Evolutionary conservation across 208 protist genomes (phyloP), one percentile per base, ranked within the genome.

Genomic region (Endotrypanum monterogeii): DNA sequence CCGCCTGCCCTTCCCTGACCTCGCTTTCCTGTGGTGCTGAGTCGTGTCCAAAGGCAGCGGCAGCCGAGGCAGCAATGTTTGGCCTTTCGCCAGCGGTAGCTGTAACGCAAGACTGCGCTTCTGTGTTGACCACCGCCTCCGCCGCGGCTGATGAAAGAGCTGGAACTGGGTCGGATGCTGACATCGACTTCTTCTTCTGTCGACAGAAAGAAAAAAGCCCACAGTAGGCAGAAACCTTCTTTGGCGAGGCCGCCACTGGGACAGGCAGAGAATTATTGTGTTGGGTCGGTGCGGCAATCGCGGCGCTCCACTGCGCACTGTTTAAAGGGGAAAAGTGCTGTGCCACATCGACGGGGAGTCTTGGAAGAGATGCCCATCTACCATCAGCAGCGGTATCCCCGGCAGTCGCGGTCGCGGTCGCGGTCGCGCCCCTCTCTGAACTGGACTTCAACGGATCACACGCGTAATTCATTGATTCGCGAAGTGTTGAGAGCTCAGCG

Each of bases 1-100:
- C 37, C 25, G 8, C 60, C 37, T 65, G 35, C 37, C 16, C 37
- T 50, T 28, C 39, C 11, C 9, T 28, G 28, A 1, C 44, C 46
- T 50, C 39, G 9, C 25, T 46, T 25, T 14, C 63, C 12, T 50
- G 14, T 14, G 1, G 44, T 46, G 63, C 3, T 32, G 41, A n/a
- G 7, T n/a, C 11, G 35, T 39, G 18, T 5, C 48, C 16, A 23
- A 54, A 56, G 52, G 37, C 23, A 0, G 50, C 37, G 12, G 5
- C 54, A 9, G 35, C 51, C 23, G 67, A 58, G 8, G 67, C 67
- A 14, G 67, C 67, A 44, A 79, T 73, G 67, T 67, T 79, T 28
- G 73, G 32, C 66, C n/a, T 25, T 28, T 41, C 16, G 5, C 54
- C 67, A 6, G 74, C 66, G 32, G 56, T 41, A 2, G 0, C 30